phyloP scores from a whole-genome alignment of 2,329 filamentous ascomycete genomes.

The Mycosphaerelloides madeirae region DNA sequence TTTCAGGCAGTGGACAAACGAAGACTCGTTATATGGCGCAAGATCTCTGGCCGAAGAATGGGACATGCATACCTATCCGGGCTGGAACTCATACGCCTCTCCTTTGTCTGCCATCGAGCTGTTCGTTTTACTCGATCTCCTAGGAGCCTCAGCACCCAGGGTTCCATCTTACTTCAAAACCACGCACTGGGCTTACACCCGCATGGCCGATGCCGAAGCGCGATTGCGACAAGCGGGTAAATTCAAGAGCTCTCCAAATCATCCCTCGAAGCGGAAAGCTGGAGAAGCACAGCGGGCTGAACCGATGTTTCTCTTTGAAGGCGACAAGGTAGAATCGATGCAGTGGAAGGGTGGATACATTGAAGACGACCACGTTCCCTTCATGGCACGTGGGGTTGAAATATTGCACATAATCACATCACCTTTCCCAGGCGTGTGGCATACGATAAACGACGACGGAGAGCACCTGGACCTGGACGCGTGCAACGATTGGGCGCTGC shows the following conservation, averaged over 20 bases:
- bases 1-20: slow-evolving; percentile 71
- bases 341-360: slow-evolving; percentile 49
- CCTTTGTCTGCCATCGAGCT: slow-evolving; percentile 75
- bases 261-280: slow-evolving; percentile 33
- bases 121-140: slow-evolving; percentile 85
- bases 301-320: slow-evolving; percentile 60
- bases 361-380: slow-evolving; percentile 87
- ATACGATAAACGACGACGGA: slow-evolving; percentile 76
- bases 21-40: slow-evolving; percentile 84
- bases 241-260: slow-evolving; percentile 59
- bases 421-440: slow-evolving; percentile 82
- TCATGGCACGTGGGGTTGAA: slow-evolving; percentile 79
- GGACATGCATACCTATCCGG: slow-evolving; percentile 65
- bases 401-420: slow-evolving; percentile 83
- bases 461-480: slow-evolving; percentile 76
- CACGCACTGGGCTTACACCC: slow-evolving; percentile 88
- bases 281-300: slow-evolving; percentile 3
- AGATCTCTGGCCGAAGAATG: slow-evolving; percentile 72
- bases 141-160: slow-evolving; percentile 63
- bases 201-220: slow-evolving; percentile 67
- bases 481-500: slow-evolving; percentile 79
- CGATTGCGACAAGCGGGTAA: slow-evolving; percentile 64
- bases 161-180: slow-evolving; percentile 84
- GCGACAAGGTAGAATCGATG: slow-evolving; percentile 46
- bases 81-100: slow-evolving; percentile 69